Conservation (phyloP, 176 grass and related monocot species). For the Aegilops speltoides region DNA sequence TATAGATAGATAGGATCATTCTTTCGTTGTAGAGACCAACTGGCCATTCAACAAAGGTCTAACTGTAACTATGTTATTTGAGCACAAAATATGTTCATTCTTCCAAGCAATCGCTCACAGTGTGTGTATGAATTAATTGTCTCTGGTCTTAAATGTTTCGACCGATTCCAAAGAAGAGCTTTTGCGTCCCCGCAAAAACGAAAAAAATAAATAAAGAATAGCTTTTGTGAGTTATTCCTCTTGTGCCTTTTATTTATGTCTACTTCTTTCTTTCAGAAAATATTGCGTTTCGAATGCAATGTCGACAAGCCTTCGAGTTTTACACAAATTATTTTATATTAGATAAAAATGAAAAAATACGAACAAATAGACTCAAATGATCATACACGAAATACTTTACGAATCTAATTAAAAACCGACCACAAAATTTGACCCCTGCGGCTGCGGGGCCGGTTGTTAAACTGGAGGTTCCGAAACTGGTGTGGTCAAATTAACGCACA, state of each 20-base stretch:
- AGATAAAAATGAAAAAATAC: background rate
- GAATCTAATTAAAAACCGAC: background rate
- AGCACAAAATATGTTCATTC: background rate
- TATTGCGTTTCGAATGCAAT: background rate
- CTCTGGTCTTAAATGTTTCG: background rate
- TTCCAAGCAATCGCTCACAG: background rate
- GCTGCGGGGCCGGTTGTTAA: background rate
- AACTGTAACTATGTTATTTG: background rate
- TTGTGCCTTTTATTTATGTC: no score
- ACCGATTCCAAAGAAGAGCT: background rate
- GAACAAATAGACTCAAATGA: background rate
- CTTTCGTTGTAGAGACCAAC: background rate
- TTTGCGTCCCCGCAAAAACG: no score
- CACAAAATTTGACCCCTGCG: background rate
- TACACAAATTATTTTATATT: background rate
- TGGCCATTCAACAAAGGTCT: background rate
- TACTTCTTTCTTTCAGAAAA: no score
- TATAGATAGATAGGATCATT: background rate
- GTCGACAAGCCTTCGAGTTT: background rate
- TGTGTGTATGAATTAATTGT: background rate
- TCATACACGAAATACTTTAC: background rate
- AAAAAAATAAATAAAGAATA: no score
- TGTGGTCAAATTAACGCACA: background rate
- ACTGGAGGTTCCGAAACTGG: background rate
- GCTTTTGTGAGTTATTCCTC: no score